A percentile compares a stretch with the other conserved stretches of the same genome.
Conservation (phyloP, 2,329 filamentous ascomycete genomes). For the Sclerotinia nivalis region DNA sequence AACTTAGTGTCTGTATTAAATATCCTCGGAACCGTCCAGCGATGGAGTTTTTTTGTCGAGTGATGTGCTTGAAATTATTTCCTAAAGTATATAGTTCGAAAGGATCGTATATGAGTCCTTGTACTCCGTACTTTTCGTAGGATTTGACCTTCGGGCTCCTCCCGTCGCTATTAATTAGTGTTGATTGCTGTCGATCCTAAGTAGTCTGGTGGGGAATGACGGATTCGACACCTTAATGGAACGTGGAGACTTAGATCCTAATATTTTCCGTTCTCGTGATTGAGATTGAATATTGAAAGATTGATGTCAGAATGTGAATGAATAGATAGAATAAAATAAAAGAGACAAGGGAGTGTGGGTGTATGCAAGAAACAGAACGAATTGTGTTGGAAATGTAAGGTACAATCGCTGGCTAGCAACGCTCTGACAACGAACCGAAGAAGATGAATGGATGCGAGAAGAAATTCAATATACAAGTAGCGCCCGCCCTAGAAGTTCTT, state of each 20-base stretch:
- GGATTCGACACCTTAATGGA: constrained; percentile 8
- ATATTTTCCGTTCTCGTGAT: constrained; percentile 22
- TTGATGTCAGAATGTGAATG: constrained; percentile 7
- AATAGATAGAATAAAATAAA: not conserved
- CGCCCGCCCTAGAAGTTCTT: constrained; percentile 17
- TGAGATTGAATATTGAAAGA: constrained; percentile 1
- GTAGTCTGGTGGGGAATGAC: constrained; percentile 7
- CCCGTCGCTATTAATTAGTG: constrained; percentile 24
- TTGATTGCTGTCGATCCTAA: constrained; percentile 6
- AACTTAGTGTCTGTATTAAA: constrained; percentile 17
- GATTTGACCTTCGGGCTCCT: constrained; percentile 3
- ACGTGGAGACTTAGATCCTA: constrained; percentile 13
- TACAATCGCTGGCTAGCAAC: constrained; percentile 25
- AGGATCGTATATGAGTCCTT: not conserved
- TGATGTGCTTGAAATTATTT: constrained; percentile 14
- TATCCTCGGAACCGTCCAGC: constrained; percentile 20
- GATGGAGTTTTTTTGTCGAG: constrained; percentile 19
- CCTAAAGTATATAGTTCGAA: constrained; percentile 8
- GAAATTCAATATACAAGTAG: constrained; percentile 1
- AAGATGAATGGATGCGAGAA: constrained; percentile 9
- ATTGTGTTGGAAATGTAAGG: constrained; percentile 18
- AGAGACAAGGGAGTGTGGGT: constrained; percentile 21
- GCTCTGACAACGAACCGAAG: constrained; percentile 7
- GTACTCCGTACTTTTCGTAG: not conserved
- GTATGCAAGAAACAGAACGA: constrained; percentile 20